These are phyloP conservation scores for Sarcodon sp. DNA, from an alignment of 768 basidiomycete species.

Conservation along the genomic window DNA sequence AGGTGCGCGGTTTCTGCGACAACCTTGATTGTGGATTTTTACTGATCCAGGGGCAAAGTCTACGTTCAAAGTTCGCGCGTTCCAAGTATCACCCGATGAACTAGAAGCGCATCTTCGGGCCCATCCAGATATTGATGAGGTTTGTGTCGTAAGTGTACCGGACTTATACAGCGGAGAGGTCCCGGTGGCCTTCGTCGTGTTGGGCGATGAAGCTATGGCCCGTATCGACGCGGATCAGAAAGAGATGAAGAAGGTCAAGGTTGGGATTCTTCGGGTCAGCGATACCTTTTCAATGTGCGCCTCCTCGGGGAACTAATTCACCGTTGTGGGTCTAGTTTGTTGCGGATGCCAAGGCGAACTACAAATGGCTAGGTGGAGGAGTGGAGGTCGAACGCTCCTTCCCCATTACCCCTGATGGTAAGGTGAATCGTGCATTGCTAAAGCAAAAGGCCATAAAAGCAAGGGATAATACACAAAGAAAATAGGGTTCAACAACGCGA, in stretches of 20 bases:
- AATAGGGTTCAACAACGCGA: no score
- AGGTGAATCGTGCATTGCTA: neutral
- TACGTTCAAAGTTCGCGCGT: constrained; percentile 56
- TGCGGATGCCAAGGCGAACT: constrained; percentile 17
- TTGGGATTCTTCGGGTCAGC: constrained; percentile 34
- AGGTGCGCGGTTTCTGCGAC: constrained; percentile 14
- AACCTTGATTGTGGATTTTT: neutral
- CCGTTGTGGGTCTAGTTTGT: constrained; percentile 16
- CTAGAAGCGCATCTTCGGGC: constrained; percentile 55
- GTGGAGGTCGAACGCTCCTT: constrained; percentile 16
- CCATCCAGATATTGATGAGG: constrained; percentile 45
- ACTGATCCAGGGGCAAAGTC: neutral
- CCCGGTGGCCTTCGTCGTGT: constrained; percentile 55
- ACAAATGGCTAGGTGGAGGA: constrained; percentile 25
- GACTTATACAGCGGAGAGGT: constrained; percentile 66
- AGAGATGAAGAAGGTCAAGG: constrained; percentile 23
- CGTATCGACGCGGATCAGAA: neutral
- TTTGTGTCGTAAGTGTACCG: constrained; percentile 51
- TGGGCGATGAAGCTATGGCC: constrained; percentile 22
- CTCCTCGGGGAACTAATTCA: neutral
- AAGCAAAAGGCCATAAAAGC: neutral
- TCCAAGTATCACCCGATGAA: constrained; percentile 67
- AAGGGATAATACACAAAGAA: neutral
- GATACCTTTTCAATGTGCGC: neutral
- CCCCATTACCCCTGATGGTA: neutral